Conservation (phyloP, 2,329 filamentous ascomycete species). For the Hypocreales sp. region DNA sequence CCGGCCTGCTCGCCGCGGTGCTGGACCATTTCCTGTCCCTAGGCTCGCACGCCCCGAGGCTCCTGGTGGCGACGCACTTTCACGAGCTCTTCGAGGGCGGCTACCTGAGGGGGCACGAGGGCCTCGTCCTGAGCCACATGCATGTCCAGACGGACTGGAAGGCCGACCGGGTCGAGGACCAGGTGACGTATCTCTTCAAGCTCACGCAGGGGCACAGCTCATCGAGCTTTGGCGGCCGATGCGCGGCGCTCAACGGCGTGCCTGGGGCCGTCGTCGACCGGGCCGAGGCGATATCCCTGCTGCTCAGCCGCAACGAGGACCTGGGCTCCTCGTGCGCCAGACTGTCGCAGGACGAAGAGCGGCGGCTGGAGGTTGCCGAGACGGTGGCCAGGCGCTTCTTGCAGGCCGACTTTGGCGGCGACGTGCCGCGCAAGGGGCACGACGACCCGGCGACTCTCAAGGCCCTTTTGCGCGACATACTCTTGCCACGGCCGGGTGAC, state of each 20-base stretch:
- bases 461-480: slow-evolving; percentile 5
- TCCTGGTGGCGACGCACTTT: slow-evolving; percentile 47
- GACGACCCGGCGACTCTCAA: slow-evolving; percentile 2
- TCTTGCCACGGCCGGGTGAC: neutral
- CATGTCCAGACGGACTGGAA: slow-evolving; percentile 45
- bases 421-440: neutral
- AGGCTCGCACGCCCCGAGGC: slow-evolving; percentile 31
- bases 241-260: slow-evolving; percentile 77
- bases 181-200: slow-evolving; percentile 62
- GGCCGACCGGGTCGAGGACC: slow-evolving; percentile 36
- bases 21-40: slow-evolving; percentile 38
- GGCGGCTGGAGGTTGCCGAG: slow-evolving; percentile 54
- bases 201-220: slow-evolving; percentile 50
- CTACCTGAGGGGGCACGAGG: slow-evolving; percentile 32
- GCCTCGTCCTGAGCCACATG: slow-evolving; percentile 54
- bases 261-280: slow-evolving; percentile 55
- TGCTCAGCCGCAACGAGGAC: slow-evolving; percentile 60
- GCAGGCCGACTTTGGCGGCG: slow-evolving; percentile 7
- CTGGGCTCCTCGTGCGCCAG: slow-evolving; percentile 56
- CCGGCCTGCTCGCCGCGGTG: slow-evolving; percentile 40
- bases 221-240: slow-evolving; percentile 74
- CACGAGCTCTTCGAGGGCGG: slow-evolving; percentile 58
- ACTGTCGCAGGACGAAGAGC: slow-evolving; percentile 46
- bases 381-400: slow-evolving; percentile 42
- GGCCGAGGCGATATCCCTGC: slow-evolving; percentile 55